A percentile compares a stretch with the other conserved stretches of the same genome.
These are phyloP conservation scores for Fusarium nematophilum DNA, from an alignment of 2,329 filamentous ascomycete genomes.

Conservation along the genomic window DNA sequence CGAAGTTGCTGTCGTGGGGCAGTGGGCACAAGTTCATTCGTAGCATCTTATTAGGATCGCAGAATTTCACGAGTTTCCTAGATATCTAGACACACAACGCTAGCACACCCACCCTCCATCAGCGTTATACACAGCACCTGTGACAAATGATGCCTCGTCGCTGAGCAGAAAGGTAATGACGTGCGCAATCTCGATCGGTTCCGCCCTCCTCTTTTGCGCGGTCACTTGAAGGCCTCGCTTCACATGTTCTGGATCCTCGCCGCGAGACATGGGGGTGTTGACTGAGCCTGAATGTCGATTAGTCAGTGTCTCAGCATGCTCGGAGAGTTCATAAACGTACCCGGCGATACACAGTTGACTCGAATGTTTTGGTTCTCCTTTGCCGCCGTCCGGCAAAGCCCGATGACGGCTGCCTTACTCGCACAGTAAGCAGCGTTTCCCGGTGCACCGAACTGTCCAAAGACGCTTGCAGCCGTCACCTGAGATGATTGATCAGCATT, in stretches of 20 bases:
- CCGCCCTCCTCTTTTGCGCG: conserved; percentile 27
- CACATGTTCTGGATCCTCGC: conserved; percentile 22
- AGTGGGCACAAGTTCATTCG: too few relatives aligned
- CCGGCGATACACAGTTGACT: conserved; percentile 31
- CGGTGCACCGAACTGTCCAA: conserved; percentile 45
- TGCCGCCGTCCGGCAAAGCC: conserved; percentile 45
- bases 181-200: conserved; percentile 21
- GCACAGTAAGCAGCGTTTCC: conserved; percentile 46
- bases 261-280: conserved; percentile 28
- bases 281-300: conserved; percentile 20
- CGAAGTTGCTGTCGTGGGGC: too few relatives aligned
- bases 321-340: background rate
- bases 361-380: conserved; percentile 37
- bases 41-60: too few relatives aligned
- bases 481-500: conserved; percentile 47
- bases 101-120: conserved; percentile 51
- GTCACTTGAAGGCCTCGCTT: conserved; percentile 15
- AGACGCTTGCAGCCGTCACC: conserved; percentile 47
- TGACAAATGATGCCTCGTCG: conserved; percentile 39
- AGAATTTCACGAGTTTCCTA: too few relatives aligned
- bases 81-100: background rate
- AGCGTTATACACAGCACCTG: conserved; percentile 49
- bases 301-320: background rate
- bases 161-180: conserved; percentile 41
- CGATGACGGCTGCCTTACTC: conserved; percentile 48